Base-by-base conservation (phyloP, 108 stramenopile genomes). In the Seminavis robusta region DNA sequence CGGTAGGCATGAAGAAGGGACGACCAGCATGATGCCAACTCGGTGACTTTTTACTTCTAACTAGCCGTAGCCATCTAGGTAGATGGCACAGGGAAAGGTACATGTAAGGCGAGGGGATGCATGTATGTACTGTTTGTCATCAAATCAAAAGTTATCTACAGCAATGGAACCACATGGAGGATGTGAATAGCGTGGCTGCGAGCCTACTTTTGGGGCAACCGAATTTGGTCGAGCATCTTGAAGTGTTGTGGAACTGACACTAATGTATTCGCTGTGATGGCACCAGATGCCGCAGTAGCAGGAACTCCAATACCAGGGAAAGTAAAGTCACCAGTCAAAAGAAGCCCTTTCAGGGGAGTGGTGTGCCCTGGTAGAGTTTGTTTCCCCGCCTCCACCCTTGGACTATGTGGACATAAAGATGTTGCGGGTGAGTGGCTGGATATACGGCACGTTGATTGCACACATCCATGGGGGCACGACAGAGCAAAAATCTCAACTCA, bases 301-400 rank as follows among this genome's bases (percentile, higher is more conserved):
- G 91, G 91, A 11, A 92, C 83, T n/a, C 91, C 91, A 38, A 92
- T 84, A 2, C 91, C 87, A 2, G 91, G 87, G 26, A 89, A 83
- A 3, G 87, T 86, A 33, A 66, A 85, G 56, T 92, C 91, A 16
- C 83, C 83, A 23, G 49, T 52, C 13, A 81, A 49, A 10, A 52
- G 65, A 11, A 81, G 55, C 5, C 67, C 71, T 9, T 63, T 37
- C 38, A 84, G 42, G 9, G 79, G 79, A 13, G 84, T 81, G 29
- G 61, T 76, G 58, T 81, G 80, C 19, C 75, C 80, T 4, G 80
- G 80, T n/a, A 86, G 57, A 17, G 71, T 73, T 3, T 68, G 63
- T 38, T 77, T 76, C 1, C 86, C 86, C 8, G 86, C 77, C 41
- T 74, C 67, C 32, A 83, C 83, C 29, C 79, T 47, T 2, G 84